These are phyloP conservation scores for Buddleja alternifolia DNA, from an alignment of 257 asterid species.

Conservation along the genomic window DNA sequence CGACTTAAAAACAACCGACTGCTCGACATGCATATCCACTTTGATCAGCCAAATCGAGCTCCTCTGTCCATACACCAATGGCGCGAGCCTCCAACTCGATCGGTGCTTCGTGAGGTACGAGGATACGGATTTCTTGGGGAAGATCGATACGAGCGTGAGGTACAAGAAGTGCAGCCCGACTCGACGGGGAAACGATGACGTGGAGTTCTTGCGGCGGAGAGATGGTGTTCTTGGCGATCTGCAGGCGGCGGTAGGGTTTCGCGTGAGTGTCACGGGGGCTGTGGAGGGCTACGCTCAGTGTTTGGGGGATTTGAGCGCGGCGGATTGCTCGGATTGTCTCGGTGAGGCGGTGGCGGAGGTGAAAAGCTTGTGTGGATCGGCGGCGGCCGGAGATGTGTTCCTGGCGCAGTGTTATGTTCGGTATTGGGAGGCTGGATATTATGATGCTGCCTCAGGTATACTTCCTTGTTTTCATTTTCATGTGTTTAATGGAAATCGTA, in stretches of 20 bases:
- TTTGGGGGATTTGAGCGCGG: constrained; percentile 45
- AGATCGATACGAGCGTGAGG: constrained; percentile 48
- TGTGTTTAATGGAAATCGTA: too few species aligned
- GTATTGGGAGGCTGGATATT: constrained; percentile 59
- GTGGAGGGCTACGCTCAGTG: constrained; percentile 62
- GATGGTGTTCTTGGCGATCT: constrained; percentile 59
- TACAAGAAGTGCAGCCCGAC: constrained; percentile 56
- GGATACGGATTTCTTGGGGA: constrained; percentile 55
- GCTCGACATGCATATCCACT: constrained; percentile 62
- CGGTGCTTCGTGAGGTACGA: constrained; percentile 68
- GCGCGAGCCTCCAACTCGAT: constrained; percentile 67
- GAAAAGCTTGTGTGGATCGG: constrained; percentile 44
- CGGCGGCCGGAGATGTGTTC: constrained; percentile 57
- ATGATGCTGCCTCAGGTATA: constrained; percentile 38
- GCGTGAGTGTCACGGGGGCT: constrained; percentile 48
- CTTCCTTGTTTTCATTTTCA: too few species aligned
- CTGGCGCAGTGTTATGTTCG: constrained; percentile 56
- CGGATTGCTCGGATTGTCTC: constrained; percentile 45
- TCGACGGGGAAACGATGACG: constrained; percentile 35
- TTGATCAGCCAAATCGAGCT: constrained; percentile 47
- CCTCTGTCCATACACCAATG: constrained; percentile 59
- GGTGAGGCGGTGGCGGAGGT: constrained; percentile 43
- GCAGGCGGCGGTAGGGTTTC: constrained; percentile 48
- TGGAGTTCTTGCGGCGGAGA: constrained; percentile 56
- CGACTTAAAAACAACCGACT: constrained; percentile 52